Evolutionary conservation across 73 alveolate genomes (phyloP), one percentile per base, ranked within the genome.

Genomic region (Paramecium caudatum): DNA sequence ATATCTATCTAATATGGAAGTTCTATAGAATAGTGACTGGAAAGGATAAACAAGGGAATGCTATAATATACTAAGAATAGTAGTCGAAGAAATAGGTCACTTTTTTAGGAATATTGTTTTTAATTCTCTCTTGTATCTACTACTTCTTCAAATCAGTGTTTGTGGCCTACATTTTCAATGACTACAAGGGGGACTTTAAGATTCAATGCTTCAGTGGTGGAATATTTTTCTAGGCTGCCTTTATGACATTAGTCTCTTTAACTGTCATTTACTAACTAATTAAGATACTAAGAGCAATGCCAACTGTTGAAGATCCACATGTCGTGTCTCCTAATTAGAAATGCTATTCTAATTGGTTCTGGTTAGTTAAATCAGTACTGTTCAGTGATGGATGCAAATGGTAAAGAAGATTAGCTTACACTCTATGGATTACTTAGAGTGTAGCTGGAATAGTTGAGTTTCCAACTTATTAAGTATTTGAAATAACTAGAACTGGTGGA

Each of bases 21-120:
- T 10, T 55, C 3, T 55, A 0, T 10, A 27, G 9, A 4, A 55
- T 55, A 9, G 23, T 55, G 3, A 55, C 80, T 27, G 80, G 80
- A 55, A 55, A 21, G 30, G 80, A 55, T 27, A 55, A 23, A 55
- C 23, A 55, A 27, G 46, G 30, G 0, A 19, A 55, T 27, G 23
- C 30, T 55, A 55, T 43, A 5, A 10, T 55, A 8, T 27, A 27
- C 21, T 25, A 55, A 55, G 80, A 55, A 10, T 55, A 55, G 30
- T 43, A 55, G 30, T 55, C 41, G 30, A 55, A 55, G 30, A 55
- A 55, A 55, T 55, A 55, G n/a, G 80, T 55, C 13, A 55, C 30
- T 55, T 55, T 55, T 27, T 55, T 55, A 27, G 80, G 80, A 55
- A 55, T 55, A 55, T 37, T 55, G 30, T 55, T 55, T 55, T 55